phyloP scores from a whole-genome alignment of 2,329 filamentous ascomycete species.

The Cercospora sp. region DNA sequence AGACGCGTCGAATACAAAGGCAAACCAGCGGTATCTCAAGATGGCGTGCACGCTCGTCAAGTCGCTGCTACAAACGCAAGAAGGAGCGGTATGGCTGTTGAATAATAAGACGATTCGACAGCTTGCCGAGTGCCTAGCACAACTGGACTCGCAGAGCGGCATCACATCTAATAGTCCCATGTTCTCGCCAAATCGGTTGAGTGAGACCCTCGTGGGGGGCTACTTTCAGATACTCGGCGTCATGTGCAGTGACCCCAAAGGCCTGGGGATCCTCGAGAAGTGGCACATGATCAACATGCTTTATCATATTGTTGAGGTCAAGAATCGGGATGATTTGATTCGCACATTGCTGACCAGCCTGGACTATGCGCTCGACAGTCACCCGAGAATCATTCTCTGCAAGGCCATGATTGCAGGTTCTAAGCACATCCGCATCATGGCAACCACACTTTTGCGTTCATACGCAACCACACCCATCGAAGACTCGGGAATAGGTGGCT shows the following conservation, averaged over 20 bases:
- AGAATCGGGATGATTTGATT: constrained; percentile 86
- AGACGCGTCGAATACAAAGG: constrained; percentile 83
- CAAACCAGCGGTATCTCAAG: constrained; percentile 89
- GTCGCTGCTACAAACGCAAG: constrained; percentile 78
- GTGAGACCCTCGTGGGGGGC: constrained; percentile 83
- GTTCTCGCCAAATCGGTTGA: constrained; percentile 81
- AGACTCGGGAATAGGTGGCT: constrained; percentile 45
- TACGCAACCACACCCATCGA: constrained; percentile 68
- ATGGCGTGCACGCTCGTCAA: constrained; percentile 87
- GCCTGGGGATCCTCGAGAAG: constrained; percentile 84
- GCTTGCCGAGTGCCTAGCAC: constrained; percentile 91
- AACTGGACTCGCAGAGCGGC: constrained; percentile 80
- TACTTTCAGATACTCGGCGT: constrained; percentile 93
- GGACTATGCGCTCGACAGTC: constrained; percentile 81
- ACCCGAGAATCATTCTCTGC: constrained; percentile 87
- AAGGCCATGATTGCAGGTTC: constrained; percentile 90
- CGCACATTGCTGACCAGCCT: constrained; percentile 85
- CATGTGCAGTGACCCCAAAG: constrained; percentile 77
- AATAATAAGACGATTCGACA: constrained; percentile 93
- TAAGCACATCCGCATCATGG: constrained; percentile 86
- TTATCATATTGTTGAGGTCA: constrained; percentile 94
- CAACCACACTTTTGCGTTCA: constrained; percentile 81
- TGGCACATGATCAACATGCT: constrained; percentile 99
- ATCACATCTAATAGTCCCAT: constrained; percentile 79
- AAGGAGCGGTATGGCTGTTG: constrained; percentile 80